A percentile compares a stretch with the other conserved stretches of the same genome.
Evolutionary conservation across 345 rosid species (phyloP).

Genomic region (Eutrema japonicum): DNA sequence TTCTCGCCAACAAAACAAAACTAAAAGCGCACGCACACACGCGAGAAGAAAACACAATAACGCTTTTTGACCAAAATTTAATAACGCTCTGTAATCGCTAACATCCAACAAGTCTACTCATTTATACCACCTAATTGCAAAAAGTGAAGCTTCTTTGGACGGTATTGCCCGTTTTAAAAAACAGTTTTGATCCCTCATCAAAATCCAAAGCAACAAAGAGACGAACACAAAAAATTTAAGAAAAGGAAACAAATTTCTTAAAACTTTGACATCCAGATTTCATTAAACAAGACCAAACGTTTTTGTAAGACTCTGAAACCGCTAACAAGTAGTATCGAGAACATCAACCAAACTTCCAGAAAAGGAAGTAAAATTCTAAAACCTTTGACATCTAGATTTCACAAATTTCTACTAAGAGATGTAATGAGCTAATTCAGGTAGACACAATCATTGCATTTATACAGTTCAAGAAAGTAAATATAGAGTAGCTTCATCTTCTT

Average conservation of each 20-base stretch:
- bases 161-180: neutral
- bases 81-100: neutral
- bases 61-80: neutral
- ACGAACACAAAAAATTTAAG: neutral
- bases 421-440: neutral
- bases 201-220: neutral
- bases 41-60: neutral
- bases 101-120: constrained; percentile 8
- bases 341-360: too few species aligned
- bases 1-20: neutral
- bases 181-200: neutral
- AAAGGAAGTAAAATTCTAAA: too few species aligned
- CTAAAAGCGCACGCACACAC: neutral
- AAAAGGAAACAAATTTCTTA: neutral
- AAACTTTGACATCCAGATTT: neutral
- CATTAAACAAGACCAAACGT: too few species aligned
- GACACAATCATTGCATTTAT: neutral
- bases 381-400: neutral
- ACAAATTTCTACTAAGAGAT: neutral
- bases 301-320: too few species aligned
- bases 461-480: neutral
- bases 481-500: neutral
- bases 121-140: neutral
- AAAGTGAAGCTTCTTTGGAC: neutral
- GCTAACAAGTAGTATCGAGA: too few species aligned